Base-by-base conservation (phyloP, 495 filamentous ascomycete species). In the Penicillium dipodomyicola region DNA sequence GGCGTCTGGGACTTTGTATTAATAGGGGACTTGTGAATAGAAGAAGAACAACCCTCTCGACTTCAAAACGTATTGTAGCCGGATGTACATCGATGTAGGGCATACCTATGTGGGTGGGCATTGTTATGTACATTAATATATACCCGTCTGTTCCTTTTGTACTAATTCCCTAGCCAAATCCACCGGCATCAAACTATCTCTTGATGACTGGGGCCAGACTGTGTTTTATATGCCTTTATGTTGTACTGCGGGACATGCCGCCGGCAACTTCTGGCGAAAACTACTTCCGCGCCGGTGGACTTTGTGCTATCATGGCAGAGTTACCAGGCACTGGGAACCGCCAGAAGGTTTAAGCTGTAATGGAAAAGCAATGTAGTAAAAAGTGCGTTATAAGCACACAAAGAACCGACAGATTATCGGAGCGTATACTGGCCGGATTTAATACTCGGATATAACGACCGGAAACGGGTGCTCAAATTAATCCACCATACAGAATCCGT, bases 361-460 rank as follows among this genome's bases (percentile, higher is more conserved):
- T n/a, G 15, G 35, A 37, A 37, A 37, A n/a, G 71, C 71, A 0
- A 54, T 76, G 14, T 63, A 56, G 9, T 69, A 76, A 22, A 78
- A 77, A 42, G 69, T 76, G 20, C 66, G 62, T 10, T 72, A 67
- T 11, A 67, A 75, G 33, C 66, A 76, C 33, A 70, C 72, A 3
- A 77, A 73, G 75, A 68, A 77, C 52, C 65, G 75, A 7, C 60
- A 65, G 5, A 69, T 75, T 8, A 81, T 82, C 58, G 65, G 68
- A 32, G 60, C 69, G 1, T 80, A 74, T 57, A 62, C 65, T 22
- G 64, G 79, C 23, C 23, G 23, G 23, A 25, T 25, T 25, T 5
- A 25, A 25, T 25, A 25, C 23, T 5, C 5, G 23, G 23, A 25
- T 25, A 25, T 25, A 25, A 25, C 23, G 5, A 5, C 23, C 23